Base-by-base conservation (phyloP, 169 alveolate species). In the Plasmodium malariae region DNA sequence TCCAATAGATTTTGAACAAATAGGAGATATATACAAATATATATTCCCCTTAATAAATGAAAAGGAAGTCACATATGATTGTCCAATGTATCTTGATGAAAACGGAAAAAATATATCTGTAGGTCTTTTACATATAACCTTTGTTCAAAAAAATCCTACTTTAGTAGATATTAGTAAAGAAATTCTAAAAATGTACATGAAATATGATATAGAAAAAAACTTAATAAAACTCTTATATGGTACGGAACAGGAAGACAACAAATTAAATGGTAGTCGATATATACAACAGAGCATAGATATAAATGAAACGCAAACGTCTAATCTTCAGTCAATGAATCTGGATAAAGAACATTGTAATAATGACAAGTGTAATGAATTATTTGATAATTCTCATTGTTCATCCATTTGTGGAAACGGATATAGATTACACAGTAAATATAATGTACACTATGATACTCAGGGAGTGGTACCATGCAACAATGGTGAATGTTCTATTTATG, bases 401-500 rank as follows among this genome's bases (percentile, higher is more conserved):
- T 76, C 89, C 36, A 21, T 55, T 43, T 76, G 89, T 43, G 89
- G 73, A 14, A 30, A 34, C 17, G 89, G 89, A 9, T 76, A 62
- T 48, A 62, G 89, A 62, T 24, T 76, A 26, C 21, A 48, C 14
- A 67, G 63, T 43, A 68, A 78, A 17, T 62, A 76, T 76, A 37
- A 76, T 21, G 24, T 62, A 40, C 7, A n/a, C 5, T 60, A 62
- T 34, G 76, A 43, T 51, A 21, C 37, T 17, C 89, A 76, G 28
- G 32, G 59, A 2, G 78, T 62, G 34, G 60, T 76, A 28, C 89
- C 89, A 3, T 76, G 89, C 45, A 62, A 76, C 69, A 63, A 76
- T 76, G 89, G 89, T 26, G 63, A 76, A 9, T 76, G 89, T 62
- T 40, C 63, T 40, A 21, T 30, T 48, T 74, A 76, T 62, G 76